Evolutionary conservation across 1,284 basidiomycete species (phyloP).

Genomic region (Tilletia caries): DNA sequence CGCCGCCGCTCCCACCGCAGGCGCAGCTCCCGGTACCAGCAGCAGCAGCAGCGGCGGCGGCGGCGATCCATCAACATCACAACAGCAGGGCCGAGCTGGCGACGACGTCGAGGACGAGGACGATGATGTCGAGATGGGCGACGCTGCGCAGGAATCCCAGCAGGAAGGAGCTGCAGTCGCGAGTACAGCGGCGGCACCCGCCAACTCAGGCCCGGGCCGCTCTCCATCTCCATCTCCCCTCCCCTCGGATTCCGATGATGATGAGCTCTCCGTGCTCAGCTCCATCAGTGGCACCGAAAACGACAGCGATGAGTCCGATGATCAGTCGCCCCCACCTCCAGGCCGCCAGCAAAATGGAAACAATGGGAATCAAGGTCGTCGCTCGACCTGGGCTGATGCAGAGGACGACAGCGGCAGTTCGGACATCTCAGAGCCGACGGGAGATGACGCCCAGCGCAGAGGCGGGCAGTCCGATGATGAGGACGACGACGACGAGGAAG

Average conservation of each 20-base stretch:
- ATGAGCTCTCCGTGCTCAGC: background rate
- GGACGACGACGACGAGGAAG: background rate
- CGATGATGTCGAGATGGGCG: background rate
- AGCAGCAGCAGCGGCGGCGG: background rate
- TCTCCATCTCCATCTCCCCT: background rate
- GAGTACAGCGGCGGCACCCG: background rate
- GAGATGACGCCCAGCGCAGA: background rate
- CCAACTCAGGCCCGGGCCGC: background rate
- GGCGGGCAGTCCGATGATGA: background rate
- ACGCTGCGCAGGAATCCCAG: background rate
- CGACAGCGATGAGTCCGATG: background rate
- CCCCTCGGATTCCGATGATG: constrained; percentile 4
- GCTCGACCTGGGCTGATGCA: background rate
- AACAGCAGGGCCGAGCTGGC: background rate
- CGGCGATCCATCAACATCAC: background rate
- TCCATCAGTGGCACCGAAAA: background rate
- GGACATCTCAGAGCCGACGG: background rate
- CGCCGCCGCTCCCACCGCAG: background rate
- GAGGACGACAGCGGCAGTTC: background rate
- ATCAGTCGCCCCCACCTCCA: too few species aligned
- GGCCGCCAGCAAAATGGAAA: background rate
- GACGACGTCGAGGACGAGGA: background rate
- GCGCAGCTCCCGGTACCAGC: background rate
- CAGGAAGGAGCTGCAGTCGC: background rate
- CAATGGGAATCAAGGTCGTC: background rate